A percentile compares a stretch with the other conserved stretches of the same genome.
Evolutionary conservation across 495 filamentous ascomycete species (phyloP).

Genomic region (Penicillium verhagenii): DNA sequence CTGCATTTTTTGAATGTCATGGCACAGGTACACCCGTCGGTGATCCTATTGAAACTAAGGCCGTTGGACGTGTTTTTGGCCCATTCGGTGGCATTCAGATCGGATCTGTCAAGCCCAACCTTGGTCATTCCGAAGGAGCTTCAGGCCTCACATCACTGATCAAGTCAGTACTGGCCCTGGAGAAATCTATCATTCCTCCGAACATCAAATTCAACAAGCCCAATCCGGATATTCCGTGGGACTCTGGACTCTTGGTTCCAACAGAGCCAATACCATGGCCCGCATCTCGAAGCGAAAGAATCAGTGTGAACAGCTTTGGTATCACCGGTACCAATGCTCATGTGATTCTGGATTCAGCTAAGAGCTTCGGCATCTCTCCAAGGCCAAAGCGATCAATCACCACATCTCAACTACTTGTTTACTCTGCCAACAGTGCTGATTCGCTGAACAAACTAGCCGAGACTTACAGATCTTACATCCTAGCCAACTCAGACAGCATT

Average conservation of each 20-base stretch:
- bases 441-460: neutral
- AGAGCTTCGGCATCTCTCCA: neutral
- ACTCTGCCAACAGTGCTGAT: constrained; percentile 8
- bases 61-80: constrained; percentile 44
- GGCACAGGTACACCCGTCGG: constrained; percentile 35
- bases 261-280: constrained; percentile 30
- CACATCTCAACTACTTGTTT: constrained; percentile 6
- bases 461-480: neutral
- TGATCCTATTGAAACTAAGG: constrained; percentile 43
- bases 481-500: constrained; percentile 10
- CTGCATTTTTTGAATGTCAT: constrained; percentile 30
- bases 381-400: neutral
- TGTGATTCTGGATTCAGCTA: constrained; percentile 12
- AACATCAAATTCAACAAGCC: constrained; percentile 37
- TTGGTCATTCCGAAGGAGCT: constrained; percentile 54
- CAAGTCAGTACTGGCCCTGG: constrained; percentile 55
- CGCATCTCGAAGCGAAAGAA: constrained; percentile 7
- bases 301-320: constrained; percentile 26
- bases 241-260: constrained; percentile 21
- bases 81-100: constrained; percentile 15
- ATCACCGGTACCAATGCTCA: constrained; percentile 31
- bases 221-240: constrained; percentile 34
- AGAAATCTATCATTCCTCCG: constrained; percentile 46
- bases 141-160: constrained; percentile 56
- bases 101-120: constrained; percentile 44